Evolutionary conservation across 371 early-diverging fungal species (phyloP), one percentile per base, ranked within the genome.

Genomic region (Syncephalastrum sp.): DNA sequence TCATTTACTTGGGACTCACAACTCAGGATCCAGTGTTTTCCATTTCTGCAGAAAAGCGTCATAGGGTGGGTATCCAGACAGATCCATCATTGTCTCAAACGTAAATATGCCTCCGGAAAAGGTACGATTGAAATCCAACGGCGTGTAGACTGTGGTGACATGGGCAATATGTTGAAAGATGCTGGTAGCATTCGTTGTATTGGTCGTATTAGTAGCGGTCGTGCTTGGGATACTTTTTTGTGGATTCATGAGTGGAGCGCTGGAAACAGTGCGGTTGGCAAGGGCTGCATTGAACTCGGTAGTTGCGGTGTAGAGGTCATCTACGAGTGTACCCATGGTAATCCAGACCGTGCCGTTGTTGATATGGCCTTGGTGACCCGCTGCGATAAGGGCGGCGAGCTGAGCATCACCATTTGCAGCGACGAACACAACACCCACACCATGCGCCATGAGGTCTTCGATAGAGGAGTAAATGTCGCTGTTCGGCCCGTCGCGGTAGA

Each of bases 341-440:
- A 75, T 54, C 79, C 79, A 78, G 8, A 75, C 75, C 13, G 62
- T 67, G 14, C 64, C 59, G 29, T 78, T 58, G 42, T 68, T 70
- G n/a, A 78, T 66, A 25, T 78, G 67, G 19, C 75, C 75, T 13
- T 56, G 56, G 27, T 75, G 64, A 10, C 68, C 79, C 16, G 79
- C 79, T 5, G 72, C 47, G 2, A 68, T 70, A 16, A 78, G 47
- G 3, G 64, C 69, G 0, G 79, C 61, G 0, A 75, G 21, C 27
- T 74, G 81, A 1, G 81, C 73, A 0, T 62, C 53, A 6, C 68
- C 71, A 19, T 76, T 74, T 1, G 84, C 81, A 1, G 82, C 84
- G 13, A 84, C 57, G 24, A 81, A 56, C 10, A 82, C 63, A 23
- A 84, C 69, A 33, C 74, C 74, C 10, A 67, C 72, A 2, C 82